Conservation (phyloP, 2,329 filamentous ascomycete genomes). For the Trichoderma cornu-damae region DNA sequence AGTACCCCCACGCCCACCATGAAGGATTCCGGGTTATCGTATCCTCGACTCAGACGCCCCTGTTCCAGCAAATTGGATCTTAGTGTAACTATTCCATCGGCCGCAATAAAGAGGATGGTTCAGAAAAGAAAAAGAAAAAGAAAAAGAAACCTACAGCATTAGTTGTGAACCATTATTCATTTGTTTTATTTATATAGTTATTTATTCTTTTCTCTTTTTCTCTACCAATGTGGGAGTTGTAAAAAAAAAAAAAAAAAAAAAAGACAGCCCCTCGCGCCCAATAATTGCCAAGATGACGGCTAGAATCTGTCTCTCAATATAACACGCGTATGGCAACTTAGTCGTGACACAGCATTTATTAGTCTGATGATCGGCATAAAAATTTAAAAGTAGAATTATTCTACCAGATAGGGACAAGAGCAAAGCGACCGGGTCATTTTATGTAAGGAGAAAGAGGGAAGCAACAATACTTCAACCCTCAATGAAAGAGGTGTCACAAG, state of each 20-base stretch:
- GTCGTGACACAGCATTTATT: constrained; percentile 6
- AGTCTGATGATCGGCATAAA: neutral
- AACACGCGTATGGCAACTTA: neutral
- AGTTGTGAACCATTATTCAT: neutral
- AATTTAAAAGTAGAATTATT: neutral
- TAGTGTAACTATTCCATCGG: neutral
- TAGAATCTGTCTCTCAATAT: neutral
- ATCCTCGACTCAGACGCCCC: neutral
- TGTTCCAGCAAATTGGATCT: neutral
- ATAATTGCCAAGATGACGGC: neutral
- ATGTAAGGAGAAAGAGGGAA: neutral
- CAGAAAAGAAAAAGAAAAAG: neutral
- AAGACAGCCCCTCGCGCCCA: neutral
- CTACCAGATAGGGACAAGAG: neutral
- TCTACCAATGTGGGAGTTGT: neutral
- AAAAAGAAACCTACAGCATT: neutral
- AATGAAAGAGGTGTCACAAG: neutral
- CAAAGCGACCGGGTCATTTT: no score
- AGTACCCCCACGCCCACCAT: neutral
- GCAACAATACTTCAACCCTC: neutral
- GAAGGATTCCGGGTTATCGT: neutral
- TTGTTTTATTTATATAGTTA: no score
- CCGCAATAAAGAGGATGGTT: neutral
- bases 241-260: no score
- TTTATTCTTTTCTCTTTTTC: neutral